Conservation (phyloP, 2,329 filamentous ascomycete species). For the Chaetomium globosum region DNA sequence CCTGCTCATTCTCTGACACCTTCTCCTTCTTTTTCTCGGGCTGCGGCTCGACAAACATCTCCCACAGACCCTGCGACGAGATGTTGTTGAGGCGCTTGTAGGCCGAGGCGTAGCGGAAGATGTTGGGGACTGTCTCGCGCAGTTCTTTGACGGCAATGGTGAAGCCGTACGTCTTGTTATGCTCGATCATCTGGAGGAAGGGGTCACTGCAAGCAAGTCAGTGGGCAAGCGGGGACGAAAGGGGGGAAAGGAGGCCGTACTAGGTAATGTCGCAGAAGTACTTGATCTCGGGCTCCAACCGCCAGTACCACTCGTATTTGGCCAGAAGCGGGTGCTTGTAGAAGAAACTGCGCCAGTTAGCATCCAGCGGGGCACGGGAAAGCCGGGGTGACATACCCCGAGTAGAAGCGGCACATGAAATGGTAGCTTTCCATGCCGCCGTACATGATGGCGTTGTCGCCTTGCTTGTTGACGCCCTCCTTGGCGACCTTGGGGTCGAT, state of each 20-base stretch:
- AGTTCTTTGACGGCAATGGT: conserved; percentile 98
- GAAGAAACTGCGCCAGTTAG: conserved; percentile 68
- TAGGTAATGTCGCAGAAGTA: conserved; percentile 99
- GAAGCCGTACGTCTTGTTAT: conserved; percentile 98
- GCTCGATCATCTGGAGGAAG: conserved; percentile 89
- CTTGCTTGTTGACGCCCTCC: conserved; percentile 95
- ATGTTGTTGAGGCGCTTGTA: conserved; percentile 93
- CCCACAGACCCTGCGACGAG: conserved; percentile 90
- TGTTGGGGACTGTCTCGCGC: conserved; percentile 95
- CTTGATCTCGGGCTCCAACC: conserved; percentile 97
- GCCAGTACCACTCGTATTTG: conserved; percentile 99
- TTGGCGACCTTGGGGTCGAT: conserved; percentile 90
- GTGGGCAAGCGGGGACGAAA: background rate
- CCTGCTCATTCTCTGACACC: conserved; percentile 74
- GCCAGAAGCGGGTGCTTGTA: conserved; percentile 93
- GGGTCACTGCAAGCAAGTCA: conserved; percentile 67
- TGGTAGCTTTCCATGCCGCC: conserved; percentile 98
- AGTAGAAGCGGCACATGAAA: conserved; percentile 99
- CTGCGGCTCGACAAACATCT: conserved; percentile 94
- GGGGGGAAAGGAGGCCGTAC: conserved; percentile 53
- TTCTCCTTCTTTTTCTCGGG: conserved; percentile 71
- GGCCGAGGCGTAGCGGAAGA: conserved; percentile 97
- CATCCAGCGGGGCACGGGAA: background rate
- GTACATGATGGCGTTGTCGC: conserved; percentile 98
- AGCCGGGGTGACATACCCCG: conserved; percentile 66